These are phyloP conservation scores for Trypanosoma congolense DNA, from an alignment of 208 protist species.

Conservation along the genomic window DNA sequence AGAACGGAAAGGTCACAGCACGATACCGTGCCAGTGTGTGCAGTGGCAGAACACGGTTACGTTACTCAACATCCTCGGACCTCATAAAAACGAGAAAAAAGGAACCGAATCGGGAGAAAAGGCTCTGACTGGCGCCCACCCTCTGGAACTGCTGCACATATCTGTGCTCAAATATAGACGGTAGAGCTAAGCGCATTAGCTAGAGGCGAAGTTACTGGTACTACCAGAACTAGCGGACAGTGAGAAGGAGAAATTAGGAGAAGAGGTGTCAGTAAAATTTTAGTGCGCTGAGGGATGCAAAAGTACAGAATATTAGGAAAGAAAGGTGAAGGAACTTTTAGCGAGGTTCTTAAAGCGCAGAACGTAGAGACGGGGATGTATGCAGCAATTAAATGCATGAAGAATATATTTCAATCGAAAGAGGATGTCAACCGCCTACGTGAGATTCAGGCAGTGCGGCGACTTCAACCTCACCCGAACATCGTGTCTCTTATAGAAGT, in stretches of 20 bases:
- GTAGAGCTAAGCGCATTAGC: too few species aligned
- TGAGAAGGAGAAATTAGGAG: not conserved
- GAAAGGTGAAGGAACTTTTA: conserved; percentile 97
- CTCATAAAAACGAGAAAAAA: too few species aligned
- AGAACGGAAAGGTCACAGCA: conserved; percentile 8
- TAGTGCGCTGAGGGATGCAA: conserved; percentile 39
- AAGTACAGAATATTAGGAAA: conserved; percentile 94
- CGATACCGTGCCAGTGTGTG: too few species aligned
- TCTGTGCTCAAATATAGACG: too few species aligned
- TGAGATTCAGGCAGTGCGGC: conserved; percentile 95
- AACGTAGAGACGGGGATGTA: conserved; percentile 82
- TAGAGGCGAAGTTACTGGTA: too few species aligned
- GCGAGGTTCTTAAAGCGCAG: conserved; percentile 95
- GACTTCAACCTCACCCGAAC: conserved; percentile 91
- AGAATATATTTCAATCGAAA: conserved; percentile 90
- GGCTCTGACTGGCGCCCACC: too few species aligned
- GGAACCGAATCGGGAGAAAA: too few species aligned
- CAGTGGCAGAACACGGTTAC: too few species aligned
- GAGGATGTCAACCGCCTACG: conserved; percentile 95
- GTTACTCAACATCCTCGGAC: too few species aligned
- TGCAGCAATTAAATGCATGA: conserved; percentile 98
- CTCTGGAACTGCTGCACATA: too few species aligned
- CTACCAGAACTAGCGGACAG: not conserved
- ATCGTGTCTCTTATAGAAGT: conserved; percentile 95
- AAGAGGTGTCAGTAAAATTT: not conserved